Conservation (phyloP, 208 protist genomes). For the Zelonia costaricensis region DNA sequence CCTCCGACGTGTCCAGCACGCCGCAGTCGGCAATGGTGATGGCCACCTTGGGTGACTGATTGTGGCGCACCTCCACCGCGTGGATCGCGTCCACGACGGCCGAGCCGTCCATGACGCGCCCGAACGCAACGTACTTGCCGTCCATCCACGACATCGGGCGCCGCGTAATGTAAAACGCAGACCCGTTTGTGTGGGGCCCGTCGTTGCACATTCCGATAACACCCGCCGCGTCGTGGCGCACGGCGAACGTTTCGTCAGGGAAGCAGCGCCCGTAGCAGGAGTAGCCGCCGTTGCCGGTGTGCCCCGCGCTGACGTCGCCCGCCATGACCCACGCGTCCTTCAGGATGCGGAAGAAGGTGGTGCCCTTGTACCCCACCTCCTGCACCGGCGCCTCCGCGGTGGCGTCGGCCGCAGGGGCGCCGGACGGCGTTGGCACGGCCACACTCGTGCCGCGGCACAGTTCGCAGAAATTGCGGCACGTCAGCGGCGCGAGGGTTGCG, state of each 20-base stretch:
- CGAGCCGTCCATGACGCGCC: constrained; percentile 93
- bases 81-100: constrained; percentile 84
- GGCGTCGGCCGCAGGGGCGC: background rate
- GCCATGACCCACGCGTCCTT: constrained; percentile 94
- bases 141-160: constrained; percentile 90
- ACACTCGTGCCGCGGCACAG: constrained; percentile 80
- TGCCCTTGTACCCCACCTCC: constrained; percentile 84
- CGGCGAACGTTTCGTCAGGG: constrained; percentile 94
- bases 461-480: constrained; percentile 92
- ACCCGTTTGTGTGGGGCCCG: constrained; percentile 84
- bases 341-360: constrained; percentile 93
- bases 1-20: constrained; percentile 69
- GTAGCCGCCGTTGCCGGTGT: constrained; percentile 90
- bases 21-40: constrained; percentile 85
- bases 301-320: constrained; percentile 84
- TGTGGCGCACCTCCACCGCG: constrained; percentile 73
- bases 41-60: constrained; percentile 62
- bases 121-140: constrained; percentile 95
- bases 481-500: constrained; percentile 77
- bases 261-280: constrained; percentile 93
- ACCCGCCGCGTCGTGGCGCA: constrained; percentile 81
- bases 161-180: constrained; percentile 89
- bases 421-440: constrained; percentile 3
- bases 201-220: constrained; percentile 93
- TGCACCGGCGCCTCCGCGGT: constrained; percentile 13